Percentiles rank a stretch among this genome's conserved stretches.
Conservation (phyloP, 2,329 filamentous ascomycete species). For the Acrodontium crateriforme region DNA sequence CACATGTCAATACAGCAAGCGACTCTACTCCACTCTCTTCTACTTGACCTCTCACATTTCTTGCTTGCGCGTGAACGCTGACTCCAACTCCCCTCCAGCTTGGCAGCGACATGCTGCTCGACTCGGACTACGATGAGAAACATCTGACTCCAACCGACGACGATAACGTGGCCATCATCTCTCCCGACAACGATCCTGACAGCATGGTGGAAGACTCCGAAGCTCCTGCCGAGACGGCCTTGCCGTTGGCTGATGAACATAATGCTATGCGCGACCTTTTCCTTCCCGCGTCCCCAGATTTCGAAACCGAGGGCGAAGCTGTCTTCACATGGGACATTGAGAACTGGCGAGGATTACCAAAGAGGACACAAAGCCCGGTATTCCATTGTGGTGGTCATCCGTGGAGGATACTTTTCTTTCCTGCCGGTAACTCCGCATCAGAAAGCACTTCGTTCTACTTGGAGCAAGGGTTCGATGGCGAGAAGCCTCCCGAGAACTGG, state of each 20-base stretch:
- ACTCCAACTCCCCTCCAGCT: constrained; percentile 28
- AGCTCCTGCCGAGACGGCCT: constrained; percentile 27
- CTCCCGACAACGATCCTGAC: constrained; percentile 42
- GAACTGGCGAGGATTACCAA: constrained; percentile 61
- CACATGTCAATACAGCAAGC: not conserved
- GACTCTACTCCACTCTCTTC: not conserved
- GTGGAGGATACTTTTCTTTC: constrained; percentile 94
- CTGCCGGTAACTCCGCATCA: constrained; percentile 74
- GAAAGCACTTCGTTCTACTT: constrained; percentile 92
- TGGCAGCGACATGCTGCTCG: constrained; percentile 49
- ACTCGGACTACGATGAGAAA: constrained; percentile 49
- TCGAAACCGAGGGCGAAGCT: constrained; percentile 63
- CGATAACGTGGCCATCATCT: constrained; percentile 44
- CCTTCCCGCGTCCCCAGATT: constrained; percentile 63
- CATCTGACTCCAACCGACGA: constrained; percentile 28
- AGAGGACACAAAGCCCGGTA: constrained; percentile 74
- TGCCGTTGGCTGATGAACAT: constrained; percentile 45
- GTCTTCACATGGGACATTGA: constrained; percentile 78
- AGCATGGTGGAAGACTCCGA: constrained; percentile 41
- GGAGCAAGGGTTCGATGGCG: constrained; percentile 75
- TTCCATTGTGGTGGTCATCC: constrained; percentile 80
- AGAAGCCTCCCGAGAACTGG: constrained; percentile 74
- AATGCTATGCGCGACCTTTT: constrained; percentile 76
- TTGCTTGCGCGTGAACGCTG: constrained; percentile 7
- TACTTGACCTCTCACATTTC: not conserved